phyloP scores from a whole-genome alignment of 805 yeast genomes.

The Nakazawaea ernobii region DNA sequence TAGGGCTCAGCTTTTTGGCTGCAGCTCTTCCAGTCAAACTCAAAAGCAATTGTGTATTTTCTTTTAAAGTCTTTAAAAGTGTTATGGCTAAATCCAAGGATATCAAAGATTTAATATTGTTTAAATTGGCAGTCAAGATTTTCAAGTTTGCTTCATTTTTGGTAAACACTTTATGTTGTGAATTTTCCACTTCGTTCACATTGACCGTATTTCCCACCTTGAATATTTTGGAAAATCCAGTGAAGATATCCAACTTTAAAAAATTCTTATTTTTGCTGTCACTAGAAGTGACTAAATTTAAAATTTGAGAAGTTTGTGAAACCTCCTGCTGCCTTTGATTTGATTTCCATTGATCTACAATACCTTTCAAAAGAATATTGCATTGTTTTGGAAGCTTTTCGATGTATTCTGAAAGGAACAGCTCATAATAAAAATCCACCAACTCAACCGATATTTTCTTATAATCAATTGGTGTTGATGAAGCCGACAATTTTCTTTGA shows the following conservation, averaged over 20 bases:
- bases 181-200: constrained; percentile 14
- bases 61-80: constrained; percentile 63
- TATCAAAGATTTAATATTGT: constrained; percentile 68
- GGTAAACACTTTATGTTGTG: constrained; percentile 33
- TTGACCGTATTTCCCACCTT: constrained; percentile 25
- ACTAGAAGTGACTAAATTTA: constrained; percentile 20
- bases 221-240: constrained; percentile 62
- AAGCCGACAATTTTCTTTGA: neutral
- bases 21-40: constrained; percentile 27
- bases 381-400: constrained; percentile 28
- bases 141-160: constrained; percentile 79
- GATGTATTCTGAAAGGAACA: constrained; percentile 26
- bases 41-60: constrained; percentile 53
- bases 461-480: constrained; percentile 20
- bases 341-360: constrained; percentile 35
- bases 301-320: constrained; percentile 32
- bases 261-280: constrained; percentile 19
- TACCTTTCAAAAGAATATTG: constrained; percentile 20
- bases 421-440: constrained; percentile 30
- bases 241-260: constrained; percentile 43
- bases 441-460: constrained; percentile 22
- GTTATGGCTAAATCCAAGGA: constrained; percentile 76
- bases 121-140: constrained; percentile 67
- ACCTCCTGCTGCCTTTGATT: constrained; percentile 30
- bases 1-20: constrained; percentile 12